These are phyloP conservation scores for Skeletonema grethae DNA, from an alignment of 108 stramenopile genomes.

Conservation along the genomic window DNA sequence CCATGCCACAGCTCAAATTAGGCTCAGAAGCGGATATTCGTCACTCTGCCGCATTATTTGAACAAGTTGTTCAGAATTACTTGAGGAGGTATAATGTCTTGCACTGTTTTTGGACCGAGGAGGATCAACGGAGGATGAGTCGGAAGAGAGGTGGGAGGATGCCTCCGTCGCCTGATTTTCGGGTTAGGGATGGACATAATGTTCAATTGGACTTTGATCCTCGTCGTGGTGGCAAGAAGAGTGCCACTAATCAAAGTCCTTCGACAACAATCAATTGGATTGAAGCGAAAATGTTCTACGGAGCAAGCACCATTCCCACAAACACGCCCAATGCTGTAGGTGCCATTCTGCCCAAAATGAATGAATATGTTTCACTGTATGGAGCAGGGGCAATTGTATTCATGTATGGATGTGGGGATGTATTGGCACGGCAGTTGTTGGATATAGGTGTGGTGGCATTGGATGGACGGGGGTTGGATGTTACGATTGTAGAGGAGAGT, in stretches of 20 bases:
- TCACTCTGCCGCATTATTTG: conserved; percentile 59
- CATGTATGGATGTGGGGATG: conserved; percentile 67
- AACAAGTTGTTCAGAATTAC: conserved; percentile 44
- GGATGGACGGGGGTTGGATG: conserved; percentile 54
- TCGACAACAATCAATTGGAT: conserved; percentile 61
- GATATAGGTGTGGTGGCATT: conserved; percentile 60
- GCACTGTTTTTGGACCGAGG: conserved; percentile 53
- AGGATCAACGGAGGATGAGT: conserved; percentile 48
- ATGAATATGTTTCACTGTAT: conserved; percentile 55
- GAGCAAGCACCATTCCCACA: conserved; percentile 66
- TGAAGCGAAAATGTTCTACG: conserved; percentile 86
- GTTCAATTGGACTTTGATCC: conserved; percentile 5
- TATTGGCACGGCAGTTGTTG: conserved; percentile 52
- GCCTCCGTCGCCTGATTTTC: conserved; percentile 71
- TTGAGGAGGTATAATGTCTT: conserved; percentile 36
- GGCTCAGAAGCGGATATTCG: conserved; percentile 49
- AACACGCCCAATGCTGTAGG: conserved; percentile 68
- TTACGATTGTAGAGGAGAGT: conserved; percentile 48
- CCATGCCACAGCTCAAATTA: conserved; percentile 49
- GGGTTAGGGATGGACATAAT: conserved; percentile 44
- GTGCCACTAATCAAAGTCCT: background rate
- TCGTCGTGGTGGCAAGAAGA: conserved; percentile 6
- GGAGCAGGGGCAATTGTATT: conserved; percentile 74
- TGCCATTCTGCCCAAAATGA: conserved; percentile 44
- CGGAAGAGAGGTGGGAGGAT: conserved; percentile 4